Evolutionary conservation across 1,139 yeast species (phyloP).

Genomic region (Pichia sp.): DNA sequence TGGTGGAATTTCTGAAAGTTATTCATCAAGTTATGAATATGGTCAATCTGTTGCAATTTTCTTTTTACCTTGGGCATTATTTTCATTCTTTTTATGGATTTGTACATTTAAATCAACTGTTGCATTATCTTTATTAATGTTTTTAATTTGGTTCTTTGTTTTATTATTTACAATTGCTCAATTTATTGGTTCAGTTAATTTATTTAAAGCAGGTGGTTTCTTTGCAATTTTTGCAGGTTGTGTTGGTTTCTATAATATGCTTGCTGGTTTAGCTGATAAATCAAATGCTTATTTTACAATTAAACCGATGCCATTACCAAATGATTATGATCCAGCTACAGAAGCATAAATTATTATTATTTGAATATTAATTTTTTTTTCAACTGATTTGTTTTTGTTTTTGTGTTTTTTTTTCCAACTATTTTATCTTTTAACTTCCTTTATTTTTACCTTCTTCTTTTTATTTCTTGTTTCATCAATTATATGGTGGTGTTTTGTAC

Average conservation of each 20-base stretch:
- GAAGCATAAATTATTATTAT: slow-evolving; percentile 3
- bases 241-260: slow-evolving; percentile 54
- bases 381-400: background rate
- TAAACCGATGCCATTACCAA: slow-evolving; percentile 35
- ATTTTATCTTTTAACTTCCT: no score
- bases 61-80: slow-evolving; percentile 61
- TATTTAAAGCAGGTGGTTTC: slow-evolving; percentile 65
- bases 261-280: slow-evolving; percentile 37
- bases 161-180: slow-evolving; percentile 52
- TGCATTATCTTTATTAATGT: slow-evolving; percentile 51
- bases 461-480: background rate
- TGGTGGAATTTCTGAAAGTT: slow-evolving; percentile 50
- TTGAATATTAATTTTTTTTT: background rate
- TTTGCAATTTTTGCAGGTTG: slow-evolving; percentile 56
- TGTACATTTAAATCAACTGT: slow-evolving; percentile 61
- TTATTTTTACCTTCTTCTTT: background rate
- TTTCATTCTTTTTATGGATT: slow-evolving; percentile 51
- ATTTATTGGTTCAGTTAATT: slow-evolving; percentile 41
- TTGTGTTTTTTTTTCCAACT: no score
- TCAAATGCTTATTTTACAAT: slow-evolving; percentile 36
- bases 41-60: slow-evolving; percentile 52
- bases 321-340: slow-evolving; percentile 22
- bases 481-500: no score
- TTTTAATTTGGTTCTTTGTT: slow-evolving; percentile 49
- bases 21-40: slow-evolving; percentile 39